phyloP scores from a whole-genome alignment of 2,329 filamentous ascomycete species.

The Penicillium sp. region DNA sequence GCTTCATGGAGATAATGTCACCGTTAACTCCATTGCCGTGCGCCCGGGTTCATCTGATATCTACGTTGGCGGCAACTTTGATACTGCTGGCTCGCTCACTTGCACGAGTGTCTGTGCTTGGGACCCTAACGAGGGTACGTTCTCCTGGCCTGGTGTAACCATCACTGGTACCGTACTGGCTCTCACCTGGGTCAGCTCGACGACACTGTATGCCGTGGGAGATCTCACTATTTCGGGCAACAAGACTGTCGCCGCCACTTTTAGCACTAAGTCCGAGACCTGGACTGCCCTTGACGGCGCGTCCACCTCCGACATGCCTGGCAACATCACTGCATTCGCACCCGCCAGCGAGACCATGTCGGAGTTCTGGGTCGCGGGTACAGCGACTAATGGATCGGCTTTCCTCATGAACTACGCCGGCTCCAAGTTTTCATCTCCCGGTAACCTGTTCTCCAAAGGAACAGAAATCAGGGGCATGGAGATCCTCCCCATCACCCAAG shows the following conservation, averaged over 20 bases:
- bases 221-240: conserved; percentile 68
- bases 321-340: conserved; percentile 73
- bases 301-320: conserved; percentile 59
- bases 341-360: conserved; percentile 69
- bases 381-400: conserved; percentile 62
- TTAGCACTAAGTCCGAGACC: conserved; percentile 63
- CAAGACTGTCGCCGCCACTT: conserved; percentile 67
- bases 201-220: conserved; percentile 73
- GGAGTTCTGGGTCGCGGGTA: conserved; percentile 80
- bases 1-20: conserved; percentile 66
- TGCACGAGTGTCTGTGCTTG: conserved; percentile 83
- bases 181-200: conserved; percentile 73
- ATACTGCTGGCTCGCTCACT: conserved; percentile 75
- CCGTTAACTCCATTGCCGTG: conserved; percentile 73
- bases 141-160: conserved; percentile 73
- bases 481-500: conserved; percentile 67
- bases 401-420: conserved; percentile 85
- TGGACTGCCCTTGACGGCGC: conserved; percentile 64
- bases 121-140: conserved; percentile 67
- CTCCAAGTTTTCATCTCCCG: conserved; percentile 65
- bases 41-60: conserved; percentile 70
- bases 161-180: conserved; percentile 68
- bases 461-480: conserved; percentile 78
- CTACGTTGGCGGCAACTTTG: conserved; percentile 83
- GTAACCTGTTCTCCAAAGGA: conserved; percentile 59